Conservation (phyloP, 2,329 filamentous ascomycete species). For the Claviceps arundinis region DNA sequence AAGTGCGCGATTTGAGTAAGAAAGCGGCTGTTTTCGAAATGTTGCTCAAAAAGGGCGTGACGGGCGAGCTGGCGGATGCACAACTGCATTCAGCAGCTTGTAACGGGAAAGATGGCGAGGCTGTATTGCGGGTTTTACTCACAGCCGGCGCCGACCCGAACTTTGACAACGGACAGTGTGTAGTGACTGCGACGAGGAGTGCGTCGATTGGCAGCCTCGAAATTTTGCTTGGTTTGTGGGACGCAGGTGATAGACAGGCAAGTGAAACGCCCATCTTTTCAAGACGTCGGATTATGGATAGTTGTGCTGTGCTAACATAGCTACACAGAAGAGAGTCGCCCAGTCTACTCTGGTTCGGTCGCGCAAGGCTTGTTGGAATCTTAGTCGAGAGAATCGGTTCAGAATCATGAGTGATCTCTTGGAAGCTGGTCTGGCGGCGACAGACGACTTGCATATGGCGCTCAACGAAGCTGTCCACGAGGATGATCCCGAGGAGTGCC, state of each 20-base stretch:
- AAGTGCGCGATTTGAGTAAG: constrained; percentile 35
- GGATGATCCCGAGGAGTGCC: constrained; percentile 32
- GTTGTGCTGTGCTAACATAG: background rate
- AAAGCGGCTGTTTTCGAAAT: constrained; percentile 36
- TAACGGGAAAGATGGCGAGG: constrained; percentile 34
- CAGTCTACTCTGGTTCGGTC: constrained; percentile 34
- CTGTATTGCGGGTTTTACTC: constrained; percentile 37
- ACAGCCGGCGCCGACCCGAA: constrained; percentile 40
- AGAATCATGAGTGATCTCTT: constrained; percentile 37
- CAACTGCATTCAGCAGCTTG: constrained; percentile 40
- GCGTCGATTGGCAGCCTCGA: constrained; percentile 36
- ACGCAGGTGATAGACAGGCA: constrained; percentile 28
- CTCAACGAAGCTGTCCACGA: constrained; percentile 41
- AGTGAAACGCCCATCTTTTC: constrained; percentile 5
- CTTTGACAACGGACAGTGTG: constrained; percentile 39
- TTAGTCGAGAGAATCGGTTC: constrained; percentile 34
- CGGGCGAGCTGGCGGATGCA: constrained; percentile 36
- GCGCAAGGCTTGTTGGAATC: constrained; percentile 39
- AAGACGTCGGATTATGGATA: background rate
- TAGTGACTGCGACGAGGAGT: constrained; percentile 39
- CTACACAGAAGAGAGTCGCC: constrained; percentile 29
- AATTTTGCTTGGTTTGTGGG: constrained; percentile 35
- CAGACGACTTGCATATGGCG: constrained; percentile 36
- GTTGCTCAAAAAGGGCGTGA: constrained; percentile 35
- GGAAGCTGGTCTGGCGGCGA: constrained; percentile 32